A percentile compares a stretch with the other conserved stretches of the same genome.
phyloP scores from a whole-genome alignment of 345 rosid genomes.

The Durio zibethinus region DNA sequence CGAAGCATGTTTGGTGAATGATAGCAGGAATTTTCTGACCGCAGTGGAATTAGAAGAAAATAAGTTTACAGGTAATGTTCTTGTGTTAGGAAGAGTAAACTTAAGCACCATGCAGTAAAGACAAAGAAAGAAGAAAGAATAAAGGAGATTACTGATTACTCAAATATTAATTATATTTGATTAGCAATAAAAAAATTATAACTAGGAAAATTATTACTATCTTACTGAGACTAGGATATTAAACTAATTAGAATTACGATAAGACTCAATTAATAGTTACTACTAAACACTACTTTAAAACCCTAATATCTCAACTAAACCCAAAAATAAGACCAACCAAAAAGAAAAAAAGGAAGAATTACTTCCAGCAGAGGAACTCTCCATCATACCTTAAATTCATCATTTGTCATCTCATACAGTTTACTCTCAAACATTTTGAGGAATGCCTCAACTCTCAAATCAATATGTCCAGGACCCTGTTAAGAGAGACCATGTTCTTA shows the following conservation, averaged over 20 bases:
- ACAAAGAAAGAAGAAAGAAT: neutral
- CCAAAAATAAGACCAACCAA: too few species aligned
- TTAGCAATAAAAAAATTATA: neutral
- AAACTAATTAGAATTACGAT: neutral
- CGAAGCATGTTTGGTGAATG: neutral
- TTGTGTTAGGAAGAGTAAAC: neutral
- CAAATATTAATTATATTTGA: neutral
- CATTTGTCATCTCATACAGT: slow-evolving; percentile 67
- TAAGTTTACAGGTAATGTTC: neutral
- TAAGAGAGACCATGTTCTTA: neutral
- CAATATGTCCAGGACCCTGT: slow-evolving; percentile 78
- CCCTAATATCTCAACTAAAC: neutral
- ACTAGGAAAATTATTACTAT: neutral
- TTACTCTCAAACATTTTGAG: slow-evolving; percentile 63
- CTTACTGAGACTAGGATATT: neutral
- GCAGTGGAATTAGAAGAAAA: neutral
- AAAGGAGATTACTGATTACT: neutral
- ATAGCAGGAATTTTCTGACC: neutral
- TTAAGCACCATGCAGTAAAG: neutral
- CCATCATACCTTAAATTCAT: slow-evolving; percentile 69
- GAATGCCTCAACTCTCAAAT: slow-evolving; percentile 72
- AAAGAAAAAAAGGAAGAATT: neutral
- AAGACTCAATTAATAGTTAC: neutral
- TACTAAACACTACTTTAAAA: neutral
- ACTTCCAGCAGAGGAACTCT: neutral